Conservation (phyloP, 2,329 filamentous ascomycete genomes). For the Microsporum canis region DNA sequence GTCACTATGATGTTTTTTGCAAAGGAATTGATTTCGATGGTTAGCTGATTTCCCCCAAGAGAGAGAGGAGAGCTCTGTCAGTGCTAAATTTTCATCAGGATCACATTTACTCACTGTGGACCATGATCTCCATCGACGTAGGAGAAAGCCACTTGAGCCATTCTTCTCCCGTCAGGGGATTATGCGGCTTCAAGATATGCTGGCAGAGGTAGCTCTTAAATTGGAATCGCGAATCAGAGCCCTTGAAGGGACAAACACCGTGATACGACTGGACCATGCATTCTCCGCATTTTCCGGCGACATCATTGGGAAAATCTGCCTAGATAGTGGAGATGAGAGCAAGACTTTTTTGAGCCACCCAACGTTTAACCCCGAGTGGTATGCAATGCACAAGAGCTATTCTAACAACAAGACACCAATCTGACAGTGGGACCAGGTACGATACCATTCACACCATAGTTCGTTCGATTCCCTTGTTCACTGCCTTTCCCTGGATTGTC, state of each 20-base stretch:
- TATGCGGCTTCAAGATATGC: constrained; percentile 5
- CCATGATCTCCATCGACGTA: constrained; percentile 21
- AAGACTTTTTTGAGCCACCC: constrained; percentile 3
- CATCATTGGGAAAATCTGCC: constrained; percentile 15
- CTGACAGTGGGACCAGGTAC: constrained; percentile 8
- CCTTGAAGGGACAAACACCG: constrained; percentile 13
- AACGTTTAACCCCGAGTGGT: constrained; percentile 7
- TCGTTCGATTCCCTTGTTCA: constrained; percentile 10
- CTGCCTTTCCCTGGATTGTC: constrained; percentile 11
- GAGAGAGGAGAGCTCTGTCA: background rate
- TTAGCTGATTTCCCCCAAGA: background rate
- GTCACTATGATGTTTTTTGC: constrained; percentile 1
- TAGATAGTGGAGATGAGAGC: background rate
- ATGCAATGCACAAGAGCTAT: background rate
- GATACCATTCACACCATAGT: constrained; percentile 9
- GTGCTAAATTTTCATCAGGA: constrained; percentile 9
- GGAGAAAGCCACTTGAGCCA: constrained; percentile 16
- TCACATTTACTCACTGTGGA: constrained; percentile 20
- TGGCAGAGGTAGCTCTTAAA: constrained; percentile 7
- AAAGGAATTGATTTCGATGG: background rate
- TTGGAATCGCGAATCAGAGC: constrained; percentile 8
- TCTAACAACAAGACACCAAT: background rate
- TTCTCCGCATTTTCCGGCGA: constrained; percentile 21
- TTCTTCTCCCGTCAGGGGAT: constrained; percentile 19
- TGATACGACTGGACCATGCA: constrained; percentile 18